Evolutionary conservation across 2,329 filamentous ascomycete genomes (phyloP), one percentile per base, ranked within the genome.

Genomic region (Septoria petroselini): DNA sequence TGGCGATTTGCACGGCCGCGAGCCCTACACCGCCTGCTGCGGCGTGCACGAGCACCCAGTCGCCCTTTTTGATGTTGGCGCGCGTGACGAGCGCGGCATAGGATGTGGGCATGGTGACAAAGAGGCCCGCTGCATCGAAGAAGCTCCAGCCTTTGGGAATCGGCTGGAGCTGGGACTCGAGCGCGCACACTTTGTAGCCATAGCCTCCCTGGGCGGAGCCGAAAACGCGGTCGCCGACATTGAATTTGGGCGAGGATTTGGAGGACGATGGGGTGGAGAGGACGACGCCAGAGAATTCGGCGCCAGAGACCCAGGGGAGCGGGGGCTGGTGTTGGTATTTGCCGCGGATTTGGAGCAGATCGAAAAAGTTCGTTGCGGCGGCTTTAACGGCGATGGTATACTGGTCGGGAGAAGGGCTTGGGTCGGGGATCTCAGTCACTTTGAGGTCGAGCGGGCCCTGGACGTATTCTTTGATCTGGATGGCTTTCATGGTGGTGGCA

Each of bases 301-400:
- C 81, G 53, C 91, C 91, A 0, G 88, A 82, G 41, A 91, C 73
- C 90, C 91, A 95, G 25, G 91, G 91, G 41, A 96, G 83, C 0
- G 86, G 82, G 0, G 90, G 90, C 63, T 96, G 91, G 67, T 88
- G 80, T 67, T 97, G 91, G 72, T 97, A 97, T 80, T 94, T 95
- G 49, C 91, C 91, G 65, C 89, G 85, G 65, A 96, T 89, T 67
- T 97, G 91, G 47, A 97, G 82, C 50, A 95, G 86, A 69, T 97
- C 91, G 75, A 96, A 97, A 79, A 97, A 97, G 74, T 97, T 97
- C 63, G 88, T 88, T 15, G 89, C 91, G 0, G 86, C 80, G 39
- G 91, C 88, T 70, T 89, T 87, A 63, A 97, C 86, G 65, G 84
- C 80, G 67, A 97, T 86, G 57, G 94, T 77, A 68, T 96, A 97